Base-by-base conservation (phyloP, 768 basidiomycete species). In the Chalciporus pseudorubinellus region DNA sequence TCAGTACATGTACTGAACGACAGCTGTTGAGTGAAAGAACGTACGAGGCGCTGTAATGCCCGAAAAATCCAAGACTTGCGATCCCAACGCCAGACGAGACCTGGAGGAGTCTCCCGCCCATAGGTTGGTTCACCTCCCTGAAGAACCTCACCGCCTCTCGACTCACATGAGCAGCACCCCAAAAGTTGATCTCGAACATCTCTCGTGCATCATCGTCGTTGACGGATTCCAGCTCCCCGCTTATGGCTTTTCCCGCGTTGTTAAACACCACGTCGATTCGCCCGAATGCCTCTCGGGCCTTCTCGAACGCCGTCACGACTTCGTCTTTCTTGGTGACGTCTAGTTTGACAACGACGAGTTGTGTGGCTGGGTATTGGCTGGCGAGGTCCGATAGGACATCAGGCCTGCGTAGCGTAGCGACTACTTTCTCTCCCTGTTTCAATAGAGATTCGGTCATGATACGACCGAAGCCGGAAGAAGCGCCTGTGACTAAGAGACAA, bases 351-450 rank as follows among this genome's bases (percentile, higher is more conserved):
- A 70, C 52, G 46, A 70, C 14, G 26, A 59, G 38, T 14, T 51
- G 52, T 0, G 60, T 49, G 12, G 63, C 6, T 4, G 64, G 53
- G 47, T 72, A 72, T 33, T 67, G 38, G 1, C 39, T 22, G 10
- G 44, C 46, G 14, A 70, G 72, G 18, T 68, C 59, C 11, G 57
- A 50, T 36, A 77, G 59, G 13, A 45, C 58, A 13, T 59, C 67
- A 2, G 76, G 75, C 51, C 61, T 72, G 47, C 76, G 75, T 21
- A 75, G 62, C 34, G 77, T 77, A 4, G 79, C 77, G 45, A 77
- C 67, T 20, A 67, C 75, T 28, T 50, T 70, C 26, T 74, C 63
- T 4, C 72, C 76, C 16, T 59, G 59, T 21, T 52, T 29, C 21
- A 77, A 64, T 40, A 67, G 70, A 18, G 49, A 38, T 49, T 72